These are phyloP conservation scores for Salix arbutifolia DNA, from an alignment of 345 rosid genomes.

Conservation along the genomic window DNA sequence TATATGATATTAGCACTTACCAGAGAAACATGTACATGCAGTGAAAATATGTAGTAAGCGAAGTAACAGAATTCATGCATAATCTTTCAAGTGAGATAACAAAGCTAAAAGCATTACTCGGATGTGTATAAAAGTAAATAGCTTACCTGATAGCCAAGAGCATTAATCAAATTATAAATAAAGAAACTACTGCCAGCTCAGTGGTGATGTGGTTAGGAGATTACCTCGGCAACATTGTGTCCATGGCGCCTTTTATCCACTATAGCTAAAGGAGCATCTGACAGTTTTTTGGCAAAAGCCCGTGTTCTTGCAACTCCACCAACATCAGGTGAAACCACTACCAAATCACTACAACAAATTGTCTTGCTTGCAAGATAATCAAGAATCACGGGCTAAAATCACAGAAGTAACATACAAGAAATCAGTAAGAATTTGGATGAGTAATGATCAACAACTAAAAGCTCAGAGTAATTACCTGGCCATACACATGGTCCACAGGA, in stretches of 20 bases:
- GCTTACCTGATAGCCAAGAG: background rate
- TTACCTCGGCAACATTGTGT: constrained; percentile 95
- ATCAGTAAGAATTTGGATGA: background rate
- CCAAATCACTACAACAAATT: constrained; percentile 69
- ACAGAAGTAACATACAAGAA: background rate
- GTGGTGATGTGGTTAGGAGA: background rate
- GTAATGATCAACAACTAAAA: background rate
- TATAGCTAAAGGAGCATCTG: constrained; percentile 32
- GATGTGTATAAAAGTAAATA: background rate
- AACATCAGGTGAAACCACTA: constrained; percentile 96
- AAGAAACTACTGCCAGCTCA: background rate
- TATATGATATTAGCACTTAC: background rate
- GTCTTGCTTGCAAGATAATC: constrained; percentile 93
- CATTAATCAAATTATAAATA: background rate
- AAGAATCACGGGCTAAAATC: constrained; percentile 68
- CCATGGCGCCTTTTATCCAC: constrained; percentile 35
- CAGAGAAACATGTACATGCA: background rate
- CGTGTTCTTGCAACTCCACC: constrained; percentile 47
- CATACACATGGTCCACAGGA: constrained; percentile 90
- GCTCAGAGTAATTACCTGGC: constrained; percentile 50
- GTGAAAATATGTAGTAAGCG: background rate
- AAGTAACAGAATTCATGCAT: background rate
- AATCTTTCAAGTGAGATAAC: background rate
- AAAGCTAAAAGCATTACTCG: background rate
- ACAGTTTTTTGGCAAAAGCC: constrained; percentile 30